Evolutionary conservation across 2,329 filamentous ascomycete species (phyloP).

Genomic region (Pseudogymnoascus sp.): DNA sequence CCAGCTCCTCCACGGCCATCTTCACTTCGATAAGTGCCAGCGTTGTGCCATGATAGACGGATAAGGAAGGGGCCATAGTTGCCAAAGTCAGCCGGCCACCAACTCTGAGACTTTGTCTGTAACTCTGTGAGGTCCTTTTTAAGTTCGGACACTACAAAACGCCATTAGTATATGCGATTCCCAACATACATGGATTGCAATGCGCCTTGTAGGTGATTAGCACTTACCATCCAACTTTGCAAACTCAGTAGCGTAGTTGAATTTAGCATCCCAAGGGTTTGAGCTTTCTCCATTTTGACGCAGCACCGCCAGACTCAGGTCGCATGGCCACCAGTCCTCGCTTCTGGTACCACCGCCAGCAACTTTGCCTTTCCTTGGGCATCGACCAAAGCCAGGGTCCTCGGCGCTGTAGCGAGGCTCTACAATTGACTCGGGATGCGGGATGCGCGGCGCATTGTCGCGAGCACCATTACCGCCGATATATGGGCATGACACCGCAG

Average conservation of each 20-base stretch:
- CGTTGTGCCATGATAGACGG: constrained; percentile 55
- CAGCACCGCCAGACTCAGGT: constrained; percentile 48
- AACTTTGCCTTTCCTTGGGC: constrained; percentile 18
- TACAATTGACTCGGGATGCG: constrained; percentile 8
- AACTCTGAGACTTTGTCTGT: constrained; percentile 55
- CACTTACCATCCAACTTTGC: constrained; percentile 49
- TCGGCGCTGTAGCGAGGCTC: not conserved
- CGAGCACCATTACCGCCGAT: not conserved
- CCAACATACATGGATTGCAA: not conserved
- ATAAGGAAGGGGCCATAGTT: constrained; percentile 55
- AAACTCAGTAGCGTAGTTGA: constrained; percentile 52
- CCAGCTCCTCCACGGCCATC: constrained; percentile 54
- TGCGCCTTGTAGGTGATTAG: not conserved
- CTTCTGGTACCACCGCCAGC: constrained; percentile 45
- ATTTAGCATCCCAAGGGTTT: constrained; percentile 44
- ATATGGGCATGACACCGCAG: not conserved
- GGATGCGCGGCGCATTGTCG: not conserved
- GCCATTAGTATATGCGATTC: not conserved
- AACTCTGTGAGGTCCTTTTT: constrained; percentile 50
- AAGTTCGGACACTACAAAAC: constrained; percentile 31
- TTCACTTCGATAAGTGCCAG: constrained; percentile 52
- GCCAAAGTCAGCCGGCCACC: constrained; percentile 56
- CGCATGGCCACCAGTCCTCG: constrained; percentile 52
- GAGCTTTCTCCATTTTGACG: constrained; percentile 47
- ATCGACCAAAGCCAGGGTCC: constrained; percentile 19